Base-by-base conservation (phyloP, 2,329 filamentous ascomycete genomes). In the Colletotrichum scovillei region DNA sequence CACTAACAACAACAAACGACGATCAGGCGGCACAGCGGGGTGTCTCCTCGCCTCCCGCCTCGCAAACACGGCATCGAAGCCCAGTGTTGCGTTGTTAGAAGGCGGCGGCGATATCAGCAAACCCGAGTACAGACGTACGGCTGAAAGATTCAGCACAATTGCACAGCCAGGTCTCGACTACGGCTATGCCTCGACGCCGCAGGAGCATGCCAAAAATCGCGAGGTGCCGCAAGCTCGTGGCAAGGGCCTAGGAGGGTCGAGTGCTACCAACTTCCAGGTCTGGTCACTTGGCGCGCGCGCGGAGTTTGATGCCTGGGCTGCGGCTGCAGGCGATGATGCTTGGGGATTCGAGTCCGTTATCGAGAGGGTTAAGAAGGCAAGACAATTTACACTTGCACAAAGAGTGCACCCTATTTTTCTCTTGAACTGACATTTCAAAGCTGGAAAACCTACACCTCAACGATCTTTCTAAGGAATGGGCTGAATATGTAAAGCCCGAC, bases 231-330 rank as follows among this genome's bases (percentile, higher is more conserved):
- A 88, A 74, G 84, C 84, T 6, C 85, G 88, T 1, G 88, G 89
- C 0, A 84, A 83, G 63, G 86, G 86, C 0, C 79, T 90, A 0
- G 88, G 88, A 1, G 88, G 88, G 1, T 85, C 84, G 4, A 86
- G 82, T 65, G 86, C 87, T 8, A 87, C 90, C 75, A 90, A 90
- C 77, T 90, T 89, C 69, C 84, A 85, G 19, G 85, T 87, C 16
- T 92, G 84, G 78, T 87, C 84, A 3, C 76, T 88, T 30, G 91
- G 92, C 3, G 85, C 89, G 1, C 81, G 83, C 1, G 89, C 89
- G 64, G 91, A 93, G 75, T 92, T 90, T 73, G 86, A 93, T 32
- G 85, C 89, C 66, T 92, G 91, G 90, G 89, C 89, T 1, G 80
- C 83, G 0, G 74, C 87, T 2, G 87, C 89, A 0, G 89, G 81